A percentile compares a stretch with the other conserved stretches of the same genome.
Evolutionary conservation across 192 early-diverging fungal species (phyloP).

Genomic region (Pecoramyces ruminantium): DNA sequence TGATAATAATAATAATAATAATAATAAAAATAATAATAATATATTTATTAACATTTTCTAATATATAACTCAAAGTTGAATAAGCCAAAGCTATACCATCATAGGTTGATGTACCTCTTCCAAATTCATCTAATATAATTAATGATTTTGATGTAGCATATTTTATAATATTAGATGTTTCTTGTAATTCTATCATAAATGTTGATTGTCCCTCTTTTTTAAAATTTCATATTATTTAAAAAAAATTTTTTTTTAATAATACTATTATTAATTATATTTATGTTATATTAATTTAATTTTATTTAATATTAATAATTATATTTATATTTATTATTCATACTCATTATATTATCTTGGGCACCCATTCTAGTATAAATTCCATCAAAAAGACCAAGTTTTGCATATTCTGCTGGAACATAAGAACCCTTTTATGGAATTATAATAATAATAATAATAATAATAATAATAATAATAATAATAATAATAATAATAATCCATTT

Average conservation of each 20-base stretch:
- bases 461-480: too few species aligned
- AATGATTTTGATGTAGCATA: conserved; percentile 37
- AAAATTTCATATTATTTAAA: too few species aligned
- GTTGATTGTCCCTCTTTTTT: conserved; percentile 5
- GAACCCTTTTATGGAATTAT: conserved; percentile 14
- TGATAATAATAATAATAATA: too few species aligned
- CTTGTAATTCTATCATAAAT: conserved; percentile 14
- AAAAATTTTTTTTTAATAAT: too few species aligned
- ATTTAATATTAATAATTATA: neutral
- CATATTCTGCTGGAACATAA: conserved; percentile 50
- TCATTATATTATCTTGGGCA: conserved; percentile 34
- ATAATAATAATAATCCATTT: too few species aligned
- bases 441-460: too few species aligned
- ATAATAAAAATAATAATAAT: too few species aligned
- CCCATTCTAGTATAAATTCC: conserved; percentile 57
- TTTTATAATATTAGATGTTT: conserved; percentile 52
- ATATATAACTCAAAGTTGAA: conserved; percentile 38
- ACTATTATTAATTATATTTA: neutral
- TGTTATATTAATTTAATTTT: too few species aligned
- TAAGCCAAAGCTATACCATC: conserved; percentile 59
- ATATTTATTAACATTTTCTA: conserved; percentile 14
- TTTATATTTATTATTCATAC: neutral
- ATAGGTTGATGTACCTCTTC: conserved; percentile 56
- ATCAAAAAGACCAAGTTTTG: conserved; percentile 48
- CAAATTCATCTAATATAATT: conserved; percentile 68